A percentile compares a stretch with the other conserved stretches of the same genome.
Conservation (phyloP, 2,329 filamentous ascomycete genomes). For the Ophidiomyces ophidiicola region DNA sequence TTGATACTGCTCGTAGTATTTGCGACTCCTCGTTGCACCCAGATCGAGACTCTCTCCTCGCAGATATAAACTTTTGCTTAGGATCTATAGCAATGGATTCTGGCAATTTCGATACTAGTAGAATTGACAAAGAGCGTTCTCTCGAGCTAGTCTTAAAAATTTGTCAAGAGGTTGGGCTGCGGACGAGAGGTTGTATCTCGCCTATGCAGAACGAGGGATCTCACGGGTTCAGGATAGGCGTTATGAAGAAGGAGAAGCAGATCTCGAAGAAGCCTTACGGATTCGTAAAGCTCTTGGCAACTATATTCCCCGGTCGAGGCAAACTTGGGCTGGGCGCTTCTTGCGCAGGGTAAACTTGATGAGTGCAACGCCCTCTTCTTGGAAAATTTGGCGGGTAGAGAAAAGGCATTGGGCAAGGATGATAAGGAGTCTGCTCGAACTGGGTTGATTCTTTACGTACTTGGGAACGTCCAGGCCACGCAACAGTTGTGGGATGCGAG, state of each 20-base stretch:
- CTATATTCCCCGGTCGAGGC: constrained; percentile 12
- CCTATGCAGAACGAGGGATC: constrained; percentile 12
- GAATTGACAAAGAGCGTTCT: constrained; percentile 17
- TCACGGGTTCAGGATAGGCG: constrained; percentile 11
- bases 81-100: constrained; percentile 18
- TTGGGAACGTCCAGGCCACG: constrained; percentile 13
- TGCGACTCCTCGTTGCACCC: constrained; percentile 17
- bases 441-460: constrained; percentile 12
- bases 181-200: constrained; percentile 17
- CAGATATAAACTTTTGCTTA: constrained; percentile 18
- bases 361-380: constrained; percentile 17
- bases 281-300: constrained; percentile 12
- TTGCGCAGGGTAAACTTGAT: constrained; percentile 12
- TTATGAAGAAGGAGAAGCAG: constrained; percentile 11
- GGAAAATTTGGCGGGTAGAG: constrained; percentile 17
- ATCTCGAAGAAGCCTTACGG: constrained; percentile 11
- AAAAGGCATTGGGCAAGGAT: constrained; percentile 18
- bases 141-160: constrained; percentile 16
- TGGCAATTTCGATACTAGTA: constrained; percentile 16
- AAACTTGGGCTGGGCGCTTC: constrained; percentile 11
- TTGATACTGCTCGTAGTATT: constrained; percentile 18
- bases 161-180: constrained; percentile 11
- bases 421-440: constrained; percentile 15
- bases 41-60: constrained; percentile 17
- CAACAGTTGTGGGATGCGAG: constrained; percentile 16